These are phyloP conservation scores for Pyrus hybrid DNA, from an alignment of 331 rosid genomes.

Conservation along the genomic window DNA sequence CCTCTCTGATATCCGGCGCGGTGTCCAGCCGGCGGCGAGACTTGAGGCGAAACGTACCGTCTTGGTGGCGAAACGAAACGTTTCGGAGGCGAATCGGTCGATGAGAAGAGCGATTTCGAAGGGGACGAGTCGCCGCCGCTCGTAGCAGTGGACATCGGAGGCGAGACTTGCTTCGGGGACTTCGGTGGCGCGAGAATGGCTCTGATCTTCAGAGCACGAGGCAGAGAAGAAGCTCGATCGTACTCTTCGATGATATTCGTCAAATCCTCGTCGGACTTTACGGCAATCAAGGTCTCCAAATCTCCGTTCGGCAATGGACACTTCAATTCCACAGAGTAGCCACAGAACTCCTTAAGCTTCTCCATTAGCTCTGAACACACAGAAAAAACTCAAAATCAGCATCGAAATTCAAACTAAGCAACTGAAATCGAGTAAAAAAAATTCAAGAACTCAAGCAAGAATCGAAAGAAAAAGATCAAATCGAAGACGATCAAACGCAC, in stretches of 20 bases:
- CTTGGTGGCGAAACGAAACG: constrained; percentile 14
- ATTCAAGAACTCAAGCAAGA: background rate
- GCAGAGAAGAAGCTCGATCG: constrained; percentile 37
- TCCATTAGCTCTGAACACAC: constrained; percentile 43
- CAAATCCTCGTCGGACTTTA: constrained; percentile 66
- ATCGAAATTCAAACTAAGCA: background rate
- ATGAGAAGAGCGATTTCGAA: constrained; percentile 23
- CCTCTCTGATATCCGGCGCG: constrained; percentile 20
- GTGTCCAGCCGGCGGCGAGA: constrained; percentile 11
- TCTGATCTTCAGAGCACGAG: constrained; percentile 49
- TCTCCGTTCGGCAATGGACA: constrained; percentile 72
- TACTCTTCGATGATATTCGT: constrained; percentile 55
- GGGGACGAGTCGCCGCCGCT: constrained; percentile 19
- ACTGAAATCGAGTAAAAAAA: too few relatives aligned
- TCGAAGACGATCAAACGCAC: constrained; percentile 14
- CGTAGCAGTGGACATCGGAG: constrained; percentile 37
- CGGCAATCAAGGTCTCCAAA: constrained; percentile 66
- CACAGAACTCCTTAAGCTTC: constrained; percentile 62
- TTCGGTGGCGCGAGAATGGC: constrained; percentile 47
- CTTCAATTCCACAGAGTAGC: constrained; percentile 41
- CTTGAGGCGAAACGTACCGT: constrained; percentile 4
- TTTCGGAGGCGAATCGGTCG: constrained; percentile 16
- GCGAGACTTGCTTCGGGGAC: constrained; percentile 39
- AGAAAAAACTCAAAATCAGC: background rate
- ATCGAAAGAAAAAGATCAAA: background rate